These are phyloP conservation scores for Spathaspora sp. DNA, from an alignment of 805 yeast genomes.

Conservation along the genomic window DNA sequence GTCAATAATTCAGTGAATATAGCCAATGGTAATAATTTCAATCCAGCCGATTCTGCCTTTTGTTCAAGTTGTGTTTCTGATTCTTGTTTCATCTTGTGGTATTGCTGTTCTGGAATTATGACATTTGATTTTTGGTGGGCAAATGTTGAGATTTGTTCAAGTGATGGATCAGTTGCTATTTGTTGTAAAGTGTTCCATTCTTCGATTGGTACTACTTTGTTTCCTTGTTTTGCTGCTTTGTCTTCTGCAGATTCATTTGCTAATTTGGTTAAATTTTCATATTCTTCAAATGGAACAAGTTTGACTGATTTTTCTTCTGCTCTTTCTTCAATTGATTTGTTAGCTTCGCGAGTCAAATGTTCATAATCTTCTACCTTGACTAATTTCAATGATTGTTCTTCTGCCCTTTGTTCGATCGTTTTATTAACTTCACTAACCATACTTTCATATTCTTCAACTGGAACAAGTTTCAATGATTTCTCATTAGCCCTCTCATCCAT, in stretches of 20 bases:
- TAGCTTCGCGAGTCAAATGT: constrained; percentile 1
- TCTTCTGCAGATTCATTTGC: neutral
- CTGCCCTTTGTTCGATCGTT: neutral
- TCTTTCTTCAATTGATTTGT: constrained; percentile 7
- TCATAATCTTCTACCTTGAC: neutral
- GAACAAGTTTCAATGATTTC: constrained; percentile 1
- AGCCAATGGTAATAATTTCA: constrained; percentile 10
- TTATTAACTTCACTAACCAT: neutral
- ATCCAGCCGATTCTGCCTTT: constrained; percentile 6
- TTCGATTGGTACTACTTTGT: neutral
- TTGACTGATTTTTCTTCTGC: neutral
- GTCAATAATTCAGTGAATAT: constrained; percentile 11
- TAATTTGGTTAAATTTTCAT: constrained; percentile 5
- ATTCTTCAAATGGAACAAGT: constrained; percentile 7
- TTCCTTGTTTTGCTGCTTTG: neutral
- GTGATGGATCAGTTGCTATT: constrained; percentile 9
- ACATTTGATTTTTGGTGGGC: constrained; percentile 10
- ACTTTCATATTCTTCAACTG: constrained; percentile 8
- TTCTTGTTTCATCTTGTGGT: constrained; percentile 7
- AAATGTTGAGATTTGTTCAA: constrained; percentile 5
- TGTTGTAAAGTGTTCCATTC: neutral
- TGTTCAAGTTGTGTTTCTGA: constrained; percentile 8
- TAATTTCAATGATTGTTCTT: neutral
- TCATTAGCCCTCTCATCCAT: constrained; percentile 7
- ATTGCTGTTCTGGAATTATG: constrained; percentile 9